These are phyloP conservation scores for Mucuna pruriens DNA, from an alignment of 306 rosid species.

Conservation along the genomic window DNA sequence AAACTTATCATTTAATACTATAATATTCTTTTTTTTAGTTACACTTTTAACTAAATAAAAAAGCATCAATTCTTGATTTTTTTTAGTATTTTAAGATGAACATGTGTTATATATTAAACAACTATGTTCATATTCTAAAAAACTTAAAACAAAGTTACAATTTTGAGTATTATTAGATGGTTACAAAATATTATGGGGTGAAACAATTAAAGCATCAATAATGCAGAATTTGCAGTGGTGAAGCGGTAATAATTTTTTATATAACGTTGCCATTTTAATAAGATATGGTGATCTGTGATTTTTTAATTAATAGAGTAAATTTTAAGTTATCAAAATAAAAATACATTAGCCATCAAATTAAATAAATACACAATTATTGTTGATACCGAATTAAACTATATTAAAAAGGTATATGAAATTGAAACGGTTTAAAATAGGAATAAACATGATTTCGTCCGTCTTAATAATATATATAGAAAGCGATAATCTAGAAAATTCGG, in stretches of 20 bases:
- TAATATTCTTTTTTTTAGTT: not conserved
- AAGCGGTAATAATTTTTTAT: not conserved
- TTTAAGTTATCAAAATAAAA: conserved; percentile 3
- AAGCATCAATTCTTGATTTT: no score
- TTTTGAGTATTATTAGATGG: not conserved
- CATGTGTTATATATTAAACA: not conserved
- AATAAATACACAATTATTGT: not conserved
- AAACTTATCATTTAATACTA: not conserved
- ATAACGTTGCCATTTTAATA: not conserved
- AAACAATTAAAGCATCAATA: not conserved
- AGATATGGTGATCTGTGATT: not conserved
- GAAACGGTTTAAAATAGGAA: not conserved
- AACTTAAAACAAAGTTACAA: not conserved
- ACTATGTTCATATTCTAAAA: not conserved
- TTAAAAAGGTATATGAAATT: not conserved
- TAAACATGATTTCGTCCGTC: not conserved
- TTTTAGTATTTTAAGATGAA: no score
- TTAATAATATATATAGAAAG: not conserved
- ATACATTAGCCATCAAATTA: not conserved
- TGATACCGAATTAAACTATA: not conserved
- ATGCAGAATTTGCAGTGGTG: not conserved
- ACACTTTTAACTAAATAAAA: no score
- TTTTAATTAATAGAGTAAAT: conserved; percentile 17
- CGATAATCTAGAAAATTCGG: conserved; percentile 21
- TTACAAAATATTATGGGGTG: not conserved